Evolutionary conservation across 192 early-diverging fungal genomes (phyloP).

Genomic region (Kickxella alabastrina): DNA sequence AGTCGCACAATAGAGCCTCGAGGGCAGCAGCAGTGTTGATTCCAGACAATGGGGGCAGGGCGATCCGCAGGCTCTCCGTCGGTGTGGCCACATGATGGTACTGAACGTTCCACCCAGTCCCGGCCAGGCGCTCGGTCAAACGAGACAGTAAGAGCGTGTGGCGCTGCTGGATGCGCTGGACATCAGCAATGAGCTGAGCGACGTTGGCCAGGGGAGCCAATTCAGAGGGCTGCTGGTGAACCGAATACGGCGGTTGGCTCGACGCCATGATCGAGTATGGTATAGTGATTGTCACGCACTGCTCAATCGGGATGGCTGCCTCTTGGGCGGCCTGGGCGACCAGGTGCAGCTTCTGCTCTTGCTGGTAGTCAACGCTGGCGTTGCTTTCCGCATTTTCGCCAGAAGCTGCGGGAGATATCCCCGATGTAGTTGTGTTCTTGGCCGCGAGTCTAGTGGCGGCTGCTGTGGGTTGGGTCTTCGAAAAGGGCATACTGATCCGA

Average conservation of each 20-base stretch:
- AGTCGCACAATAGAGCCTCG: conserved; percentile 27
- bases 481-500: background rate
- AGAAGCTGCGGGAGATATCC: background rate
- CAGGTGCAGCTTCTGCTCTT: conserved; percentile 2
- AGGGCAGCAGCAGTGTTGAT: conserved; percentile 16
- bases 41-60: conserved; percentile 31
- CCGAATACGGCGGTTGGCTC: background rate
- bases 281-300: conserved; percentile 34
- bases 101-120: conserved; percentile 30
- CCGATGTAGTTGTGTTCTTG: background rate
- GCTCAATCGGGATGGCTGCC: conserved; percentile 10
- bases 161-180: conserved; percentile 14
- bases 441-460: conserved; percentile 1
- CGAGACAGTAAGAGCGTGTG: conserved; percentile 29
- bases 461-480: background rate
- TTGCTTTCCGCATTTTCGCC: background rate
- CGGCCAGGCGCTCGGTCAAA: conserved; percentile 34
- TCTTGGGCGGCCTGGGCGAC: conserved; percentile 14
- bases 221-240: background rate
- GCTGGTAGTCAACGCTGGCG: background rate
- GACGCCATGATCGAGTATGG: conserved; percentile 12
- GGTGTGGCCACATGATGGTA: conserved; percentile 15
- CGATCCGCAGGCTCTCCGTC: conserved; percentile 21
- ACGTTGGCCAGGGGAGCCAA: conserved; percentile 12
- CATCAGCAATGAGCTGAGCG: conserved; percentile 15